phyloP scores from a whole-genome alignment of 23 red algal genomes.

The Gracilaria gracilis region DNA sequence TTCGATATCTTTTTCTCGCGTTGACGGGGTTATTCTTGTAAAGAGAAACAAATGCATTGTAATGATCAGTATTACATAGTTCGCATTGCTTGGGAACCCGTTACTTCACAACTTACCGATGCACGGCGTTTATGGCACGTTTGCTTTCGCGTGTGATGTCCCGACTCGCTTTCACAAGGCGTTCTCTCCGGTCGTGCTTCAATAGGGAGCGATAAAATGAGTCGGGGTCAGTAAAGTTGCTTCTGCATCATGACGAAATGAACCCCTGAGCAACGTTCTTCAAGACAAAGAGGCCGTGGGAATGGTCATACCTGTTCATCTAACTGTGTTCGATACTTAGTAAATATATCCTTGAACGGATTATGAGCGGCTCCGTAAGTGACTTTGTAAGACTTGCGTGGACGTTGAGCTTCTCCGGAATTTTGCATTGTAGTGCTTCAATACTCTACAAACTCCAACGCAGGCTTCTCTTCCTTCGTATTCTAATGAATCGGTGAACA shows the following conservation, averaged over 20 bases:
- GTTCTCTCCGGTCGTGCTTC: conserved; percentile 81
- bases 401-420: not conserved
- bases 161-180: conserved; percentile 89
- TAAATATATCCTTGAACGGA: conserved; percentile 40
- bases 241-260: not conserved
- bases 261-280: not conserved
- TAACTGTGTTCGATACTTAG: not conserved
- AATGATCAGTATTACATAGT: not conserved
- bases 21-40: conserved; percentile 2
- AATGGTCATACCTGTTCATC: conserved; percentile 29
- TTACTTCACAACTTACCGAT: conserved; percentile 25
- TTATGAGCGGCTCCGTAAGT: not conserved
- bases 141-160: conserved; percentile 82
- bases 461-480: no score
- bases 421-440: not conserved
- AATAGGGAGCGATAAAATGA: not conserved
- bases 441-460: not conserved
- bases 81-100: not conserved
- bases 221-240: not conserved
- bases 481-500: no score
- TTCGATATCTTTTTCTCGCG: conserved; percentile 24
- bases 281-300: not conserved
- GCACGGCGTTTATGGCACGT: conserved; percentile 83
- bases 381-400: not conserved
- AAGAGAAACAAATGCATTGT: not conserved